Conservation (phyloP, 1,284 basidiomycete genomes). For the Tranzscheliella williamsii region DNA sequence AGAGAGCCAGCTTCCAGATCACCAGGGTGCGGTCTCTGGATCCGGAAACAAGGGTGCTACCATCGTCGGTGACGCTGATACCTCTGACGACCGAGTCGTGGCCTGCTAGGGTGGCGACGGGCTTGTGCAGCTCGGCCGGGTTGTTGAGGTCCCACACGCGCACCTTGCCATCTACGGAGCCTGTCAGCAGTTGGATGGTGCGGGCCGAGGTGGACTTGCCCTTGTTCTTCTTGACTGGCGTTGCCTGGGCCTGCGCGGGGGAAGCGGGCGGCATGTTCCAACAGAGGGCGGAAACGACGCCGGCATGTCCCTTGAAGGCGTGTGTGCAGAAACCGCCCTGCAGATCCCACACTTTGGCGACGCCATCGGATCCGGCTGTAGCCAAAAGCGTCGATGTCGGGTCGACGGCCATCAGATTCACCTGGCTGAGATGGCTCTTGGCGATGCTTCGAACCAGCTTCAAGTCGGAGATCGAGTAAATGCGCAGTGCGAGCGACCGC, state of each 20-base stretch:
- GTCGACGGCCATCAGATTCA: constrained; percentile 77
- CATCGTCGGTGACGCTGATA: constrained; percentile 43
- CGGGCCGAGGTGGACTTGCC: constrained; percentile 2
- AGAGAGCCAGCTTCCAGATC: constrained; percentile 30
- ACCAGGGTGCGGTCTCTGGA: constrained; percentile 51
- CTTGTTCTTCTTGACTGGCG: constrained; percentile 5
- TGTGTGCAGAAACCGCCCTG: constrained; percentile 87
- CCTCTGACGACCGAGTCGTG: constrained; percentile 58
- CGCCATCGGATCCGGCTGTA: constrained; percentile 91
- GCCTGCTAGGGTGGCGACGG: constrained; percentile 33
- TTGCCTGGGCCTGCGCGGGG: neutral
- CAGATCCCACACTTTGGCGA: constrained; percentile 96
- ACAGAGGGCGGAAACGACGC: constrained; percentile 88
- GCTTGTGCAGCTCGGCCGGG: constrained; percentile 32
- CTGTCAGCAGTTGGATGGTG: constrained; percentile 81
- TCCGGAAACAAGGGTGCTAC: constrained; percentile 40
- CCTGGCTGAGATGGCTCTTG: constrained; percentile 86
- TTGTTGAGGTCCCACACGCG: constrained; percentile 56
- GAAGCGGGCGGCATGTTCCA: constrained; percentile 73
- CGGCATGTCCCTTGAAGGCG: constrained; percentile 86
- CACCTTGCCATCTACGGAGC: constrained; percentile 67
- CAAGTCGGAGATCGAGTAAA: constrained; percentile 59
- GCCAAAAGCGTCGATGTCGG: constrained; percentile 89
- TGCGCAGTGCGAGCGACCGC: constrained; percentile 64
- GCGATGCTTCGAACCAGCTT: constrained; percentile 71